Percentiles rank a stretch among this genome's conserved stretches.
phyloP scores from a whole-genome alignment of 1,139 yeast genomes.

The Candida dubliniensis region DNA sequence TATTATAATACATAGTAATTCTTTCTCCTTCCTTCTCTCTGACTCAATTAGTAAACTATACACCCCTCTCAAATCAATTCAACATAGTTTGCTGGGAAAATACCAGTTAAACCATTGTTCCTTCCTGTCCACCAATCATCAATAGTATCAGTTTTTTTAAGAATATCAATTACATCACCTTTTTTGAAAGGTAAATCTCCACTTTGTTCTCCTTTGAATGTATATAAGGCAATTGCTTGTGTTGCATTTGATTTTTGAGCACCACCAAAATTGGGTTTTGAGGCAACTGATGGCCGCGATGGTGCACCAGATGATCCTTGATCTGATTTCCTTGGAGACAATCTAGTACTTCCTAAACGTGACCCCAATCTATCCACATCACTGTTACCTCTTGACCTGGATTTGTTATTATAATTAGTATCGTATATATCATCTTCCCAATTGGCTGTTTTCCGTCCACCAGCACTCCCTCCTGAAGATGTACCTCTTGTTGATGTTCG shows the following conservation, averaged over 20 bases:
- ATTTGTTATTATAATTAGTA: conserved; percentile 21
- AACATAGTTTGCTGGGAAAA: conserved; percentile 96
- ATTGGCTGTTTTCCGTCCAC: conserved; percentile 13
- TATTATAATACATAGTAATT: too few relatives aligned
- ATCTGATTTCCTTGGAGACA: conserved; percentile 19
- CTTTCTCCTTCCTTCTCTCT: too few relatives aligned
- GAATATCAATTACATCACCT: conserved; percentile 90
- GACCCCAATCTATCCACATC: conserved; percentile 39
- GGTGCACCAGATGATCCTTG: conserved; percentile 27
- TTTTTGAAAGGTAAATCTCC: conserved; percentile 92
- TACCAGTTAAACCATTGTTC: conserved; percentile 78
- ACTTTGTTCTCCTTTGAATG: conserved; percentile 85
- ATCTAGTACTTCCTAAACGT: conserved; percentile 32
- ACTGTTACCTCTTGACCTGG: conserved; percentile 31
- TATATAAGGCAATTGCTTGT: conserved; percentile 86
- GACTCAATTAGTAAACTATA: not conserved
- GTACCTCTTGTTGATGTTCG: conserved; percentile 20
- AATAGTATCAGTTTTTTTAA: conserved; percentile 79
- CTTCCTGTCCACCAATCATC: conserved; percentile 99
- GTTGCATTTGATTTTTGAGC: conserved; percentile 49
- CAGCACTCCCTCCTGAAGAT: conserved; percentile 6
- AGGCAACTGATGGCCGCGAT: conserved; percentile 36
- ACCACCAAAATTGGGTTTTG: conserved; percentile 57
- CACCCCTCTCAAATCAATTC: conserved; percentile 55
- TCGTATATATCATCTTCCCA: conserved; percentile 91